These are phyloP conservation scores for Prunus kanzakura DNA, from an alignment of 306 rosid genomes.

Conservation along the genomic window DNA sequence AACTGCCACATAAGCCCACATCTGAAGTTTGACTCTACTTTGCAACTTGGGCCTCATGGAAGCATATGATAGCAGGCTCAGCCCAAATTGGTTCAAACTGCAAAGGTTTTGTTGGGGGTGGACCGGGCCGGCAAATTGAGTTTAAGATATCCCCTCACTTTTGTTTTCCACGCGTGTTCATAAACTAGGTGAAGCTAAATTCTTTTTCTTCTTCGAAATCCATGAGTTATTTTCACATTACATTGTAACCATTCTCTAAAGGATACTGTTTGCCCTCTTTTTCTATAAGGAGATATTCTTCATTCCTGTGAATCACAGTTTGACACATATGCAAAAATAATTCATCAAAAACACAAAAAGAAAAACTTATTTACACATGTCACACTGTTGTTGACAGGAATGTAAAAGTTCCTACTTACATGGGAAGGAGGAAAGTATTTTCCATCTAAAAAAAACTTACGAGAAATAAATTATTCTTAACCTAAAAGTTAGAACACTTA, in stretches of 20 bases:
- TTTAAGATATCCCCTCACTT: no score
- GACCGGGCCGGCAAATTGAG: background rate
- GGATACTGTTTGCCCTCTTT: no score
- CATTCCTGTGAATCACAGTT: rapidly evolving
- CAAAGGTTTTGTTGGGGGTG: background rate
- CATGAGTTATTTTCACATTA: background rate
- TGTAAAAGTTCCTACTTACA: no score
- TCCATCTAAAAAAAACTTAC: no score
- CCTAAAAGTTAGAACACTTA: background rate
- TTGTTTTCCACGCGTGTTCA: no score
- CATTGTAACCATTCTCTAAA: background rate
- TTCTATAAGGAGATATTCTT: rapidly evolving
- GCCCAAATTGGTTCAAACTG: background rate
- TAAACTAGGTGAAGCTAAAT: no score
- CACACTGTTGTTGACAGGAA: no score
- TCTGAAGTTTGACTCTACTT: conserved; percentile 24
- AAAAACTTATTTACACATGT: no score
- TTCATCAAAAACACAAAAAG: no score
- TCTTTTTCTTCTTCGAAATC: background rate
- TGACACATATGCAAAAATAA: no score
- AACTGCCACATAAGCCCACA: conserved; percentile 27
- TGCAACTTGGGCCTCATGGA: conserved; percentile 43
- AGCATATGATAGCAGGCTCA: background rate
- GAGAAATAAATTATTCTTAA: background rate
- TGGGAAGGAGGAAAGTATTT: no score